Percentiles rank a stretch among this genome's conserved stretches.
These are phyloP conservation scores for Colletotrichum musae DNA, from an alignment of 2,329 filamentous ascomycete species.

Conservation along the genomic window DNA sequence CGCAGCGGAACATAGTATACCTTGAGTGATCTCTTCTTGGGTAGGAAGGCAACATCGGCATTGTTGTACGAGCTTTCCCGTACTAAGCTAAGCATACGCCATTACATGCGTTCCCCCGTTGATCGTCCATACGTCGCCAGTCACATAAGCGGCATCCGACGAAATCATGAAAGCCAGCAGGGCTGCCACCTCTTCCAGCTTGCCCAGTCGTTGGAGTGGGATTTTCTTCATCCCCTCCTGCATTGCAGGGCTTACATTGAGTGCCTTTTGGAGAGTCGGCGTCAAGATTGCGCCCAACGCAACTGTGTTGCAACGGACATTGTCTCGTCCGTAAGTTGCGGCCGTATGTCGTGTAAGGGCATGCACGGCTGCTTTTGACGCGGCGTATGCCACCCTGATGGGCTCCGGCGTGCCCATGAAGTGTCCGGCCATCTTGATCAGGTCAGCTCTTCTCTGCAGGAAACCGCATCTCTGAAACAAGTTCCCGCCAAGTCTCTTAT, in stretches of 20 bases:
- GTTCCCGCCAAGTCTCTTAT: background rate
- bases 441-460: background rate
- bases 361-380: constrained; percentile 22
- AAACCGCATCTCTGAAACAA: too few relatives aligned
- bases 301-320: constrained; percentile 23
- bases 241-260: constrained; percentile 20
- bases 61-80: too few relatives aligned
- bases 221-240: constrained; percentile 13
- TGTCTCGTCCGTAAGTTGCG: constrained; percentile 16
- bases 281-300: constrained; percentile 17
- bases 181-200: constrained; percentile 26
- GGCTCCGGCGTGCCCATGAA: constrained; percentile 25
- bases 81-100: background rate
- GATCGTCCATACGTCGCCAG: constrained; percentile 27
- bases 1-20: too few relatives aligned
- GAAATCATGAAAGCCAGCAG: constrained; percentile 26
- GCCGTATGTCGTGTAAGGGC: constrained; percentile 28
- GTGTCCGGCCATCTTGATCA: constrained; percentile 18
- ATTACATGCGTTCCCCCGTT: constrained; percentile 25
- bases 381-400: constrained; percentile 16
- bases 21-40: too few relatives aligned
- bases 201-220: background rate
- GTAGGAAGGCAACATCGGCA: too few relatives aligned
- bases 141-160: constrained; percentile 24
- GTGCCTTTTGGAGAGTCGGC: constrained; percentile 8